These are phyloP conservation scores for Rosa multiflora DNA, from an alignment of 306 rosid genomes.

Conservation along the genomic window DNA sequence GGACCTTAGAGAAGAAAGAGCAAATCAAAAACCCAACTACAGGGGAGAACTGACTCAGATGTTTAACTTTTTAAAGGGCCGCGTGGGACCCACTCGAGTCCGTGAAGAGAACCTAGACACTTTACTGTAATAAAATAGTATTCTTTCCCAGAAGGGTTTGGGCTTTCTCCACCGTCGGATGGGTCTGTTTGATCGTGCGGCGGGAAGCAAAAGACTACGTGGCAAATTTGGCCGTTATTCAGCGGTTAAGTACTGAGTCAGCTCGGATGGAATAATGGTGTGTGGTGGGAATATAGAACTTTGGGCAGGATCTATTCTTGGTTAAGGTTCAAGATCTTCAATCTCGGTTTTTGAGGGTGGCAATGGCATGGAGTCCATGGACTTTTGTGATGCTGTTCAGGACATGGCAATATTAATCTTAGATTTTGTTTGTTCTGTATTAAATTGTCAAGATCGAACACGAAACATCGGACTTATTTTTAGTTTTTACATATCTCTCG, in stretches of 20 bases:
- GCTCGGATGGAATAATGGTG: too few species aligned
- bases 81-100: slow-evolving; percentile 32
- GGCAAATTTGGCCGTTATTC: background rate
- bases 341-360: background rate
- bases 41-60: background rate
- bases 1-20: background rate
- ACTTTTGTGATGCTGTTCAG: background rate
- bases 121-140: background rate
- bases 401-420: background rate
- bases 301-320: too few species aligned
- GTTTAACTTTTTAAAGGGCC: background rate
- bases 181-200: background rate
- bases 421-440: background rate
- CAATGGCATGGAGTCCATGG: background rate
- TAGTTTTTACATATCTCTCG: too few species aligned
- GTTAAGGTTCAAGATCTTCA: background rate
- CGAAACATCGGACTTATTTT: too few species aligned
- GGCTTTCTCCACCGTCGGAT: background rate
- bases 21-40: background rate
- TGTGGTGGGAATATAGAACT: too few species aligned
- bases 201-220: background rate
- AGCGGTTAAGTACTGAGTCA: background rate
- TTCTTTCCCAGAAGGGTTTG: background rate
- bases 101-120: slow-evolving; percentile 55
- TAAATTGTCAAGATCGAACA: too few species aligned